Base-by-base conservation (phyloP, 106 monocot species). In the Acorus calamus region DNA sequence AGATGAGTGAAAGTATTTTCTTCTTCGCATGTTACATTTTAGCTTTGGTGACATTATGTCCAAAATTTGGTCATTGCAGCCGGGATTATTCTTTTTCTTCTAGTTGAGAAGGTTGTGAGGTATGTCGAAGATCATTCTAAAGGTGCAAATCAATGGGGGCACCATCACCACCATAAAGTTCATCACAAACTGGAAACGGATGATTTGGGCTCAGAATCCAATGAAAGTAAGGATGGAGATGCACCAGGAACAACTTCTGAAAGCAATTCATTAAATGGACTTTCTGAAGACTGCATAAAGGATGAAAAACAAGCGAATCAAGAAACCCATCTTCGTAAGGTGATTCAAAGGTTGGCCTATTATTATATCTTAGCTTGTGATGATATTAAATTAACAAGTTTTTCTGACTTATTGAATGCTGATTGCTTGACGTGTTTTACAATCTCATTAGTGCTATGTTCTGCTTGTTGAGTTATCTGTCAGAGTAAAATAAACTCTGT, bases 61-160 rank as follows among this genome's bases (percentile, higher is more conserved):
- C 56, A 13, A 3, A 47, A 47, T 2, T 62, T 62, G 63, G n/a
- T 11, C 5, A n/a, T 66, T 66, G 47, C 86, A 94, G 93, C 61
- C 66, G 94, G 94, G 47, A 90, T 94, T 78, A 78, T 94, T 11
- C 70, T 94, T 56, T 94, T 94, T 66, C 76, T 94, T 61, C 60
- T 94, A 12, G 94, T 90, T 61, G 94, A 94, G 78, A 94, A 94
- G 74, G 55, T 87, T 63, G 94, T 96, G 49, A 90, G 94, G 60
- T 96, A 90, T 80, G 82, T 96, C 61, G 94, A 96, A 85, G 84
- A 84, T 11, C 50, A 77, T 61, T 71, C 84, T 75, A 76, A 72
- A 63, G 77, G 70, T 65, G 66, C 47, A 63, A 56, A 68, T 66
- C 7, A 55, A 4, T 13, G 69, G 55, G 61, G 77, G 11, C 80